Evolutionary conservation across 2,329 filamentous ascomycete species (phyloP).

Genomic region (Cercospora berteroae): DNA sequence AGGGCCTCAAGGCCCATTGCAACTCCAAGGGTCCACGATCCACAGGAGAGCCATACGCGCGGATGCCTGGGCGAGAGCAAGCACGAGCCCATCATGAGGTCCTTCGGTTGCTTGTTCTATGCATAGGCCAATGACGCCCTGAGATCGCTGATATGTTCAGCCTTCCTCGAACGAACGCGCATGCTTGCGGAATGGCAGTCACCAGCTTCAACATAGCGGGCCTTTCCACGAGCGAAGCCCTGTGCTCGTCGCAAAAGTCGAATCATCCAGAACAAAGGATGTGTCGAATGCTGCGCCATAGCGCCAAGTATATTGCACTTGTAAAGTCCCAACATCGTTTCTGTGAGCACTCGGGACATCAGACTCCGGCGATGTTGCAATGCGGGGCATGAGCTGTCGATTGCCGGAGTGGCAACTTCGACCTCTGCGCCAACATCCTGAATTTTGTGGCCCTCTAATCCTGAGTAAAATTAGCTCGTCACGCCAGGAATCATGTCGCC

Average conservation of each 20-base stretch:
- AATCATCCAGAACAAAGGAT: background rate
- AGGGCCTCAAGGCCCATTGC: background rate
- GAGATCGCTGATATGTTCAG: background rate
- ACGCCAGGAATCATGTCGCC: constrained; percentile 37
- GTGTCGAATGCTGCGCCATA: background rate
- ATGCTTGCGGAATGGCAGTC: background rate
- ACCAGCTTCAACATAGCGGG: background rate
- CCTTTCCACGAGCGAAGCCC: background rate
- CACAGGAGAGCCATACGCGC: background rate
- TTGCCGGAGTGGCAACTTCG: background rate
- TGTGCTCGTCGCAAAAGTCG: background rate
- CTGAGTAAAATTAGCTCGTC: background rate
- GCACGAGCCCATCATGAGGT: background rate
- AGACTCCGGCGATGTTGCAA: background rate
- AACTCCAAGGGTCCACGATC: background rate
- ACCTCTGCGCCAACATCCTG: background rate
- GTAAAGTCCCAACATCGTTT: background rate
- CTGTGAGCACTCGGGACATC: background rate
- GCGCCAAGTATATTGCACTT: background rate
- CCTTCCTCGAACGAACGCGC: background rate
- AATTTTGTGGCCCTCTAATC: background rate
- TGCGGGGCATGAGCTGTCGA: constrained; percentile 1
- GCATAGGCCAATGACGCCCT: background rate
- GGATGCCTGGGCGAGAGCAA: background rate
- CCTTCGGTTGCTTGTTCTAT: background rate